Evolutionary conservation across 2,329 filamentous ascomycete species (phyloP), one percentile per base, ranked within the genome.

Genomic region (Paraconiothyrium sp.): DNA sequence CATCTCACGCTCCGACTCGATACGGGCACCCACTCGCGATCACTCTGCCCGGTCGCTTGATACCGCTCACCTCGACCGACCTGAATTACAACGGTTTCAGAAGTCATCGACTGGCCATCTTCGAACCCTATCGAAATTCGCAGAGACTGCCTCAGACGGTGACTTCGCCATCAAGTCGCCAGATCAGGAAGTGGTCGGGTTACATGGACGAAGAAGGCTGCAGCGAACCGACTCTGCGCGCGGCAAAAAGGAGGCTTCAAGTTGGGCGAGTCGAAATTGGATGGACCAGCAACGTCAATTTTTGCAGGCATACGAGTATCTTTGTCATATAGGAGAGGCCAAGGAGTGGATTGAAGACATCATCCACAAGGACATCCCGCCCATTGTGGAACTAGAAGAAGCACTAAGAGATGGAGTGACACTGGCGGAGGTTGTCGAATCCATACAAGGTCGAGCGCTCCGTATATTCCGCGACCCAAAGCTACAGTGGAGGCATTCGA

Each of bases 201-300:
- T 99, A 46, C 90, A 93, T 66, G 94, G 95, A 22, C 88, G 96
- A 54, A 87, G 94, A 64, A 90, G 89, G 69, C 81, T 99, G 57
- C 95, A 97, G 78, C 86, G 93, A 65, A 86, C 86, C 30, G 86
- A 83, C 72, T 85, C 83, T 22, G 79, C 81, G 55, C 81, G 80
- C 58, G 82, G 74, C 57, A 87, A 86, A 64, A 88, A 85, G 67
- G 81, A 81, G 20, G 79, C 83, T 24, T 80, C 84, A 47, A 81
- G 84, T 52, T 95, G 93, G 90, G 88, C 92, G 65, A 89, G 90
- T 22, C 88, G 92, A 54, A 97, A 94, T 76, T 99, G 95, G 95
- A 99, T 99, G 94, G 95, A 99, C 78, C 95, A 97, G 76, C 94
- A 99, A 76, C 88, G 95, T 30, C 94, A 98, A 77, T 98, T 97